A percentile compares a stretch with the other conserved stretches of the same genome.
Conservation (phyloP, 2,329 filamentous ascomycete species). For the Colletotrichum euphorbiae region DNA sequence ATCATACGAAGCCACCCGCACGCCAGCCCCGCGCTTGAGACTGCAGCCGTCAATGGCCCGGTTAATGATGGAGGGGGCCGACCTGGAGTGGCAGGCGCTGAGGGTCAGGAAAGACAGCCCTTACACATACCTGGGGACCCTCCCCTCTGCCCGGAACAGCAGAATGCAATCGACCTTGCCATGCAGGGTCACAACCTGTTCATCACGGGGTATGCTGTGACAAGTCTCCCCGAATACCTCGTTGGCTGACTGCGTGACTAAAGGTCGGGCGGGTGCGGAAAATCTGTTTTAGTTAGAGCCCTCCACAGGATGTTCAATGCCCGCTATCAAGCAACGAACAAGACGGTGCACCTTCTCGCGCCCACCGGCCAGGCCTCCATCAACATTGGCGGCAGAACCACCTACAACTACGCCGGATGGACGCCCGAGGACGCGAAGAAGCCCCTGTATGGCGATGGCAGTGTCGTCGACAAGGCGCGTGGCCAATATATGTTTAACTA, state of each 20-base stretch:
- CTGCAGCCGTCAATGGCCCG: too few species aligned
- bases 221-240: too few species aligned
- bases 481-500: slow-evolving; percentile 50
- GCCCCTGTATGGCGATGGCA: not conserved
- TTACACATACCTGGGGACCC: too few species aligned
- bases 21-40: too few species aligned
- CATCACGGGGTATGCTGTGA: slow-evolving; percentile 17
- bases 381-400: slow-evolving; percentile 11
- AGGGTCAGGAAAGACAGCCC: too few species aligned
- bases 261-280: slow-evolving; percentile 14
- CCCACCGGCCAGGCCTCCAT: not conserved
- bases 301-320: not conserved
- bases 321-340: not conserved
- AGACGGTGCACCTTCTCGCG: not conserved
- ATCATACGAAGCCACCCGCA: too few species aligned
- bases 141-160: slow-evolving; percentile 5
- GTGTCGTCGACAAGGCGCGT: not conserved
- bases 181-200: slow-evolving; percentile 11
- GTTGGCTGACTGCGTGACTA: not conserved
- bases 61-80: too few species aligned
- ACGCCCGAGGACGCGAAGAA: not conserved
- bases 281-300: slow-evolving; percentile 7
- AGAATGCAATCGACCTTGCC: slow-evolving; percentile 6
- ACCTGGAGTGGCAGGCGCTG: too few species aligned
- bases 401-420: not conserved